phyloP scores from a whole-genome alignment of 352 stramenopile genomes.

The Phytophthora pinifolia region DNA sequence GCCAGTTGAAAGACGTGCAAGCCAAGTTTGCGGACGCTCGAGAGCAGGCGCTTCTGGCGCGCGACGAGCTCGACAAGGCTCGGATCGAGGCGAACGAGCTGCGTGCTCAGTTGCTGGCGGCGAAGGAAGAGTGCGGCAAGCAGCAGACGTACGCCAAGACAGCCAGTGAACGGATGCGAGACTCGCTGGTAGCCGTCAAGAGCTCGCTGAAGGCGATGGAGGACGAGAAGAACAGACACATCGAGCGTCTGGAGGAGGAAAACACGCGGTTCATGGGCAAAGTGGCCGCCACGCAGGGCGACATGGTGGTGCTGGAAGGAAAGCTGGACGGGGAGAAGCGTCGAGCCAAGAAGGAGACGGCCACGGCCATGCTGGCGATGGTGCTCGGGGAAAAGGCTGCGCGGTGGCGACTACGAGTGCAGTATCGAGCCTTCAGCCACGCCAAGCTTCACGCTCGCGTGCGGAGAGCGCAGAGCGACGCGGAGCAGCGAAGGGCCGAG shows the following conservation, averaged over 20 bases:
- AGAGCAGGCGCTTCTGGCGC: constrained; percentile 62
- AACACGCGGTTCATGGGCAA: constrained; percentile 52
- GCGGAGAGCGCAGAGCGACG: not conserved
- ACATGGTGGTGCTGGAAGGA: constrained; percentile 58
- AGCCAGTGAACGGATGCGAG: constrained; percentile 57
- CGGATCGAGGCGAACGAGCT: constrained; percentile 52
- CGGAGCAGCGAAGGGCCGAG: constrained; percentile 15
- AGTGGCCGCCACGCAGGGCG: constrained; percentile 53
- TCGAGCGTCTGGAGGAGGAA: constrained; percentile 54
- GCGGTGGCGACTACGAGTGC: constrained; percentile 16
- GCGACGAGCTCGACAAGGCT: constrained; percentile 63
- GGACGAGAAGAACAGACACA: constrained; percentile 58
- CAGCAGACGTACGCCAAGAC: constrained; percentile 56
- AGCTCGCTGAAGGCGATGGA: constrained; percentile 58
- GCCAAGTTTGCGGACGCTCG: constrained; percentile 53
- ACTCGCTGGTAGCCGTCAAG: constrained; percentile 60
- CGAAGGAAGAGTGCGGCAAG: constrained; percentile 53
- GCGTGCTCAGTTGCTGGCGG: constrained; percentile 38
- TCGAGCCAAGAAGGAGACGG: constrained; percentile 33
- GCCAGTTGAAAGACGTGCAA: constrained; percentile 64
- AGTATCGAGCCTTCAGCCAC: constrained; percentile 31
- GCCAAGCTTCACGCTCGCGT: constrained; percentile 7
- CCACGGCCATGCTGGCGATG: constrained; percentile 23
- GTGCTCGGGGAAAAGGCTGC: constrained; percentile 23
- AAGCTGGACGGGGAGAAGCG: constrained; percentile 39